These are phyloP conservation scores for Trichosanthes cucumerina DNA, from an alignment of 306 rosid species.

Conservation along the genomic window DNA sequence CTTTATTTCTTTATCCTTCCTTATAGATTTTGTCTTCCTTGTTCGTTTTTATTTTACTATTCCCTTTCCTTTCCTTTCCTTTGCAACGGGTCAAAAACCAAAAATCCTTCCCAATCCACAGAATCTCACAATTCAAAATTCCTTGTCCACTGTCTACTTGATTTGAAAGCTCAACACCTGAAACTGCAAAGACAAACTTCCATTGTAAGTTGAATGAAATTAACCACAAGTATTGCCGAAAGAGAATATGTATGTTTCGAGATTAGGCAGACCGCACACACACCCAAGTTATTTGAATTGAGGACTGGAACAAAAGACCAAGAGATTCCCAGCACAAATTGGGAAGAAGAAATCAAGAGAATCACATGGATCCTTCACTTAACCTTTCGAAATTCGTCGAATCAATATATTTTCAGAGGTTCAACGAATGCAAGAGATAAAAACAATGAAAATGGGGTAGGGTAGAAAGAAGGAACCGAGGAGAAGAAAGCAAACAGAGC, in stretches of 20 bases:
- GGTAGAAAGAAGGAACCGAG: not conserved
- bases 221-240: not conserved
- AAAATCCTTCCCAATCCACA: not conserved
- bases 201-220: not conserved
- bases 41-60: not conserved
- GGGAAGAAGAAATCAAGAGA: constrained; percentile 1
- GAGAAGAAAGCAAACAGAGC: not conserved
- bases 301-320: not conserved
- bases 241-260: not conserved
- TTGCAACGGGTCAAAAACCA: not conserved
- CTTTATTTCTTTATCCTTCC: constrained; percentile 23
- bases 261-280: not conserved
- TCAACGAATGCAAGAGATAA: constrained; percentile 4
- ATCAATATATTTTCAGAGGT: not conserved
- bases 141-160: constrained; percentile 13
- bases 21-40: constrained; percentile 16
- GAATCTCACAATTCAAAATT: not conserved
- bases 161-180: constrained; percentile 4
- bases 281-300: not conserved
- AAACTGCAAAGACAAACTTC: not conserved
- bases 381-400: not conserved
- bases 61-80: not conserved
- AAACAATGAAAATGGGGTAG: not conserved
- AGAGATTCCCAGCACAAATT: not conserved
- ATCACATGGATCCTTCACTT: not conserved